Base-by-base conservation (phyloP, 2,329 filamentous ascomycete species). In the Plenodomus biglobosus region DNA sequence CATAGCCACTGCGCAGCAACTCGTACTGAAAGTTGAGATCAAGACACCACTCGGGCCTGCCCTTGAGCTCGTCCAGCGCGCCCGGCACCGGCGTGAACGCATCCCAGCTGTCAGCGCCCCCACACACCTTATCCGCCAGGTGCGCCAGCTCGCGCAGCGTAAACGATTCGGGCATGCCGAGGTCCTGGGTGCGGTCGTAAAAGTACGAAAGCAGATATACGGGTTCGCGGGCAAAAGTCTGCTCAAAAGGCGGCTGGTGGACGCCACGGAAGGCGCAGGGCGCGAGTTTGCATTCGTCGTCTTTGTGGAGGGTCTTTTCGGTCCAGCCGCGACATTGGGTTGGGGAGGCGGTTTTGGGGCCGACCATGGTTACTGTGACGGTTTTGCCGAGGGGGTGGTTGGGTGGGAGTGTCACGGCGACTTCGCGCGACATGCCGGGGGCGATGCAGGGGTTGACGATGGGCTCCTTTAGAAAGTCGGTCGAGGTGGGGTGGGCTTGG, bases 191-290 rank as follows among this genome's bases (percentile, higher is more conserved):
- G 65, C 95, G 92, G 78, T 99, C 94, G 76, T 88, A 96, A 76
- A 99, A 99, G 81, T 95, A 99, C 22, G 90, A 95, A 75, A 99
- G 92, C 61, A 97, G 90, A 76, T 92, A 99, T 34, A 97, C 84
- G 64, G 96, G 92, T 74, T 97, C 92, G 55, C 81, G 82, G 20
- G 89, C 78, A 66, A 99, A 99, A 0, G 94, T 99, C 80, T 96
- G 95, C 61, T 85, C 85, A 40, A 99, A 81, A 18, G 88, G 86
- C 8, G 94, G 94, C 74, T 99, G 94, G 76, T 99, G 90, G 22
- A 99, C 85, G 56, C 94, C 94, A 72, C 96, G 95, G 84, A 99
- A 99, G 1, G 94, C 96, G 78, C 94, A 99, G n/a, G 94, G 94
- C 0, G 88, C 82, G 40, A 97, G 76, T 54, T 80, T 80, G 78